phyloP scores from a whole-genome alignment of 2,329 filamentous ascomycete species.

The Fusarium nematophilum region DNA sequence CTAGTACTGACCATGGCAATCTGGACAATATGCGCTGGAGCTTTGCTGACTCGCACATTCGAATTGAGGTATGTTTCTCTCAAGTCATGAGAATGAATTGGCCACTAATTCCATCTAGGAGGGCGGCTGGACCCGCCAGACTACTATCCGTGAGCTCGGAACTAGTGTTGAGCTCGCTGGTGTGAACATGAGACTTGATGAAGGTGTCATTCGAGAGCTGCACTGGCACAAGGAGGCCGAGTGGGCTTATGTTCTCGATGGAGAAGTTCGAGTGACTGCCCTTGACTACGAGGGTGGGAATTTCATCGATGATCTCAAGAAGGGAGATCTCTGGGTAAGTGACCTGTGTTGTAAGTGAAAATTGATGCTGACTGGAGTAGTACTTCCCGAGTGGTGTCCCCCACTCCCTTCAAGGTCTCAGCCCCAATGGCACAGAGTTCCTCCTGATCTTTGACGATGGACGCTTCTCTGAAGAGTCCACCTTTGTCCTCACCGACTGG shows the following conservation, averaged over 20 bases:
- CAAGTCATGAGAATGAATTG: neutral
- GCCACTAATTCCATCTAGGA: slow-evolving; percentile 58
- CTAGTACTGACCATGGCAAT: slow-evolving; percentile 77
- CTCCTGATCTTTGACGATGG: slow-evolving; percentile 63
- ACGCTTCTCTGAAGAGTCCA: slow-evolving; percentile 69
- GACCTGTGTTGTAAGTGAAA: accelerated
- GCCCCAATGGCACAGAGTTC: slow-evolving; percentile 67
- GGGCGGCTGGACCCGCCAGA: slow-evolving; percentile 82
- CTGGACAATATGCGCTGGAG: slow-evolving; percentile 80
- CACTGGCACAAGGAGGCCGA: slow-evolving; percentile 87
- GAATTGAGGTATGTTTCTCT: slow-evolving; percentile 64
- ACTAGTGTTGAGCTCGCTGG: slow-evolving; percentile 77
- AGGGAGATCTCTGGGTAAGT: slow-evolving; percentile 72
- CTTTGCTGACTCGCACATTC: slow-evolving; percentile 72
- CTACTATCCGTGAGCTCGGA: slow-evolving; percentile 72
- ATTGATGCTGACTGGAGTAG: slow-evolving; percentile 6
- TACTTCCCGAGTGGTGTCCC: slow-evolving; percentile 84
- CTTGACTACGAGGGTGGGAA: slow-evolving; percentile 80
- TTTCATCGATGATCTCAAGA: slow-evolving; percentile 80
- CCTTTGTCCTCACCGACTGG: slow-evolving; percentile 80
- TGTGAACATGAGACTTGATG: slow-evolving; percentile 81
- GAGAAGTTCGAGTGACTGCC: slow-evolving; percentile 76
- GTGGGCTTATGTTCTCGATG: slow-evolving; percentile 80
- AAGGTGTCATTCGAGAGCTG: slow-evolving; percentile 79
- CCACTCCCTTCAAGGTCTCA: slow-evolving; percentile 79